These are phyloP conservation scores for Linderina pennispora DNA, from an alignment of 192 early-diverging fungal species.

Conservation along the genomic window DNA sequence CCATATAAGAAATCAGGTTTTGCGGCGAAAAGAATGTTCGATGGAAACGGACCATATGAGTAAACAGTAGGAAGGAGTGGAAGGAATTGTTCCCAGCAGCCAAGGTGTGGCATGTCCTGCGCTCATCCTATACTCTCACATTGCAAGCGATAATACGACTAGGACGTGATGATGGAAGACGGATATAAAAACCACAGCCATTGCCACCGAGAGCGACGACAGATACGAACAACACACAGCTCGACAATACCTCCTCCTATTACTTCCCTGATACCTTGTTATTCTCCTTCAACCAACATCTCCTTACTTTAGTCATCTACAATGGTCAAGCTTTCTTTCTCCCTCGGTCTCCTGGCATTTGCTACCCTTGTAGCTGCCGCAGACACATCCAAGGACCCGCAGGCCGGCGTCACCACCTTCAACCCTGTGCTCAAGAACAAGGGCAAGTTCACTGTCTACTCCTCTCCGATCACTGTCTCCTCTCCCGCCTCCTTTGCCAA, in stretches of 20 bases:
- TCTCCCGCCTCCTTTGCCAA: constrained; percentile 1
- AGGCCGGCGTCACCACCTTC: constrained; percentile 11
- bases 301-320: not conserved
- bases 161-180: too few species aligned
- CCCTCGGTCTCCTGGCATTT: not conserved
- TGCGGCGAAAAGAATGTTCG: too few species aligned
- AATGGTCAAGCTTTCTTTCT: not conserved
- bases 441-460: constrained; percentile 10
- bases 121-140: too few species aligned
- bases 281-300: not conserved
- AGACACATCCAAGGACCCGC: not conserved
- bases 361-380: not conserved
- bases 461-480: constrained; percentile 4
- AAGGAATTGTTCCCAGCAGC: too few species aligned
- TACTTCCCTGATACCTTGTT: not conserved
- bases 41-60: too few species aligned
- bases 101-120: too few species aligned
- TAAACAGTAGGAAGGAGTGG: too few species aligned
- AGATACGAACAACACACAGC: not conserved
- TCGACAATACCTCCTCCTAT: not conserved
- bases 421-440: constrained; percentile 8
- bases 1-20: too few species aligned
- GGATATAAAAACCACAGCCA: too few species aligned
- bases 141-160: too few species aligned
- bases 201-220: not conserved